Conservation (phyloP, 495 filamentous ascomycete species). For the Annulohypoxylon maeteangense region DNA sequence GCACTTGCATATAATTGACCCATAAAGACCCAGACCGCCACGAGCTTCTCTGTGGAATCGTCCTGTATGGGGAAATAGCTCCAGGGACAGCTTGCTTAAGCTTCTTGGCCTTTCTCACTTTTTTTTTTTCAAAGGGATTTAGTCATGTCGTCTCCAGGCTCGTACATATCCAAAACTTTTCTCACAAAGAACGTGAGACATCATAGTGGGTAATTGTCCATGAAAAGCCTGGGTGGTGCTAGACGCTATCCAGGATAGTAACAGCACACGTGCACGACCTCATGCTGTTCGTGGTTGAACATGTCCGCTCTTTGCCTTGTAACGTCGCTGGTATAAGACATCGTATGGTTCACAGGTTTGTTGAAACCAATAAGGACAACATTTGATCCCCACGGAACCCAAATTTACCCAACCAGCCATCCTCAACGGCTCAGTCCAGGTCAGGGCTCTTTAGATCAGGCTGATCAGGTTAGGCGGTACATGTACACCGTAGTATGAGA, state of each 20-base stretch:
- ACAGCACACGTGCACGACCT: conserved; percentile 1
- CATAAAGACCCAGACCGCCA: conserved; percentile 2
- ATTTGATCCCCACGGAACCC: conserved; percentile 2
- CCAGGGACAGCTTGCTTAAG: background rate
- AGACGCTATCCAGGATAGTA: background rate
- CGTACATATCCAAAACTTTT: background rate
- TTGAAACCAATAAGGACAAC: background rate
- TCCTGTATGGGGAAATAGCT: background rate
- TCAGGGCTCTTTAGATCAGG: conserved; percentile 19
- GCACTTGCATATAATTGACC: conserved; percentile 30
- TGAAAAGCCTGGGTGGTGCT: conserved; percentile 8
- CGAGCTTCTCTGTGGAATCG: conserved; percentile 4
- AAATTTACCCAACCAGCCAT: conserved; percentile 22
- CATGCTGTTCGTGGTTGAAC: conserved; percentile 4
- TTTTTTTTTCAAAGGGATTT: background rate
- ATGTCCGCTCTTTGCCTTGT: conserved; percentile 14
- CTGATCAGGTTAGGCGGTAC: conserved; percentile 24
- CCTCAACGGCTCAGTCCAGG: conserved; percentile 10
- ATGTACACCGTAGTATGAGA: conserved; percentile 10
- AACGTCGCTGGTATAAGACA: conserved; percentile 15
- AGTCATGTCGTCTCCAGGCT: conserved; percentile 3
- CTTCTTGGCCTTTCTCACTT: conserved; percentile 8
- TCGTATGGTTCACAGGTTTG: conserved; percentile 1
- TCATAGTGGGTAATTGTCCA: conserved; percentile 4
- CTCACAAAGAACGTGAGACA: conserved; percentile 10